Base-by-base conservation (phyloP, 2,329 filamentous ascomycete genomes). In the Fusarium siculi region DNA sequence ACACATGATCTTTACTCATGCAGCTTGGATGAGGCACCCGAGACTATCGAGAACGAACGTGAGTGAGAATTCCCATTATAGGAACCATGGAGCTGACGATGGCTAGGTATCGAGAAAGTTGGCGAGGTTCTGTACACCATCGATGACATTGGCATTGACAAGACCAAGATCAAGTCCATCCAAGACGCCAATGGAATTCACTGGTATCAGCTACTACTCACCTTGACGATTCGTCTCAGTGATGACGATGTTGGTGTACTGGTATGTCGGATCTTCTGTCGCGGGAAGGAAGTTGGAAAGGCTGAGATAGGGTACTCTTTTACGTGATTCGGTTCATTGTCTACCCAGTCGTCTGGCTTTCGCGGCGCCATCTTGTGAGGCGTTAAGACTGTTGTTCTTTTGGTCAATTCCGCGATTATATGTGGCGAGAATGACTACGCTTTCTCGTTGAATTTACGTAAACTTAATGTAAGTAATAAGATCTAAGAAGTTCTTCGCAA, bases 51-150 rank as follows among this genome's bases (percentile, higher is more conserved):
- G 25, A 54, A 54, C 10, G 52, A 40, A 8, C 52, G 52, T 54
- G 21, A 40, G 52, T 54, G 0, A 0, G 16, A 6, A 8, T 12
- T 18, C 3, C 10, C 3, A n/a, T 18, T 4, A 3, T 8, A 21
- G 0, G 0, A 16, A 8, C 7, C 18, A 16, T 4, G 6, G 7
- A 37, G 9, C 12, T 54, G 0, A 54, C 3, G 9, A 7, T 39
- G 1, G 7, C 4, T n/a, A 54, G 52, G 52, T 1, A 54, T 54
- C 0, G 36, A 54, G 25, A 54, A 54, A 18, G 52, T 54, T 7
- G 52, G 52, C 9, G 52, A 54, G 4, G 23, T 54, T 2, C 9
- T 54, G 5, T 54, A 54, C 4, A 40, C 52, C 14, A 40, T 54
- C 0, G 52, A 54, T n/a, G 52, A 28, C 4, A 28, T 54, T 5